Conservation (phyloP, 345 rosid genomes). For the Euphorbia tirucalli region DNA sequence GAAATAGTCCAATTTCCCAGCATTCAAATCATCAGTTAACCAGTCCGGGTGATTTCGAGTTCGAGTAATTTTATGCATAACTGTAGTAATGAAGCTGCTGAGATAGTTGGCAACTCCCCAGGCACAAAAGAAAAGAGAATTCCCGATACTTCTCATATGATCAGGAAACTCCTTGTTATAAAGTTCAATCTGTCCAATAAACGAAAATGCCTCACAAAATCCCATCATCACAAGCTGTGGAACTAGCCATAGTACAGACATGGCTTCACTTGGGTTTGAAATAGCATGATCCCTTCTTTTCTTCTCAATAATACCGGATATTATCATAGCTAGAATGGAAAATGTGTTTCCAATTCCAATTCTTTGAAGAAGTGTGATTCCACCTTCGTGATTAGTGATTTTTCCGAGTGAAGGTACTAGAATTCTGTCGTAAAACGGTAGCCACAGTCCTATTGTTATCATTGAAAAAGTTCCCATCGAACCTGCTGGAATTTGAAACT, state of each 20-base stretch:
- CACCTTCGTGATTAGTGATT: constrained; percentile 21
- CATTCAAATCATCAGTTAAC: constrained; percentile 32
- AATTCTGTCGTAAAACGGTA: constrained; percentile 27
- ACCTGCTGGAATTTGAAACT: constrained; percentile 24
- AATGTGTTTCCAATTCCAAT: constrained; percentile 27
- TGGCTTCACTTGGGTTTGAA: constrained; percentile 20
- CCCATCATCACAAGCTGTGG: constrained; percentile 39
- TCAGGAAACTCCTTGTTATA: constrained; percentile 46
- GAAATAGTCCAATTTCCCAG: constrained; percentile 36
- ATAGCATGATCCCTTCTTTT: constrained; percentile 27
- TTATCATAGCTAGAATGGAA: constrained; percentile 20
- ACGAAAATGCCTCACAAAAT: constrained; percentile 29
- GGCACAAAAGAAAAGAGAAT: constrained; percentile 25
- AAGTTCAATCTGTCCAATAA: constrained; percentile 38
- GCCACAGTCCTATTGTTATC: constrained; percentile 27
- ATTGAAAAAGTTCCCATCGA: constrained; percentile 12
- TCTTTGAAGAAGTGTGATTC: constrained; percentile 29
- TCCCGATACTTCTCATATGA: constrained; percentile 38
- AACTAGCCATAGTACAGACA: constrained; percentile 40
- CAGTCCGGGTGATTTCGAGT: constrained; percentile 17
- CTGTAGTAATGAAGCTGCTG: constrained; percentile 10
- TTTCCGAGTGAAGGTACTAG: constrained; percentile 19
- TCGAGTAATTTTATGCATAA: constrained; percentile 22
- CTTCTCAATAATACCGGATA: constrained; percentile 27
- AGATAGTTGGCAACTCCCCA: constrained; percentile 22